A percentile compares a stretch with the other conserved stretches of the same genome.
Conservation (phyloP, 179 eudicot species). For the Silene noctiflora region DNA sequence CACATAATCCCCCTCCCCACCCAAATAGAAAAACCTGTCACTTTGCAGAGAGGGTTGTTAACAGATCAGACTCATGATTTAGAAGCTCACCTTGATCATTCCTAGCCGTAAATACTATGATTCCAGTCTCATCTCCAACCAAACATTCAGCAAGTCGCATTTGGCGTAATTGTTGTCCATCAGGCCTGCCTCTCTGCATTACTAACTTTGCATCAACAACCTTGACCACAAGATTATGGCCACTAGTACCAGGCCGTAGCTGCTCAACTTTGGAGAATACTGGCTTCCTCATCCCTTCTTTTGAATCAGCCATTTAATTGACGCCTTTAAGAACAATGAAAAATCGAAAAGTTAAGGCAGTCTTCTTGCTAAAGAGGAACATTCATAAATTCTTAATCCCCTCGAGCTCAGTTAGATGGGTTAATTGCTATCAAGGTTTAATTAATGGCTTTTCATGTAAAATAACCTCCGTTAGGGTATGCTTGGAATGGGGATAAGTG, state of each 20-base stretch:
- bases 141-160: constrained; percentile 59
- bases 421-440: no score
- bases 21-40: no score
- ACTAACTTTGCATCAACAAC: constrained; percentile 61
- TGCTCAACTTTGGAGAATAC: constrained; percentile 56
- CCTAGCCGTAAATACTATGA: constrained; percentile 49
- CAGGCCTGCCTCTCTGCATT: constrained; percentile 51
- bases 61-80: no score
- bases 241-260: constrained; percentile 61
- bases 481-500: no score
- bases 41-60: no score
- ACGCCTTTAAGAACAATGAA: constrained; percentile 15
- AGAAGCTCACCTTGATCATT: constrained; percentile 40
- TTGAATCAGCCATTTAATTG: constrained; percentile 62
- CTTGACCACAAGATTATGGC: constrained; percentile 62
- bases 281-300: constrained; percentile 42
- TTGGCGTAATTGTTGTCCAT: constrained; percentile 46
- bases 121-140: constrained; percentile 58
- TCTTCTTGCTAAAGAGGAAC: neutral
- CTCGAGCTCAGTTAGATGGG: no score
- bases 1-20: no score
- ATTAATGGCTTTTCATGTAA: no score
- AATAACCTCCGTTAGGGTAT: neutral
- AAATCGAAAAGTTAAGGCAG: neutral
- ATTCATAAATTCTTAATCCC: neutral